These are phyloP conservation scores for Cryptococcus sp. DNA, from an alignment of 1,284 basidiomycete species.

Conservation along the genomic window DNA sequence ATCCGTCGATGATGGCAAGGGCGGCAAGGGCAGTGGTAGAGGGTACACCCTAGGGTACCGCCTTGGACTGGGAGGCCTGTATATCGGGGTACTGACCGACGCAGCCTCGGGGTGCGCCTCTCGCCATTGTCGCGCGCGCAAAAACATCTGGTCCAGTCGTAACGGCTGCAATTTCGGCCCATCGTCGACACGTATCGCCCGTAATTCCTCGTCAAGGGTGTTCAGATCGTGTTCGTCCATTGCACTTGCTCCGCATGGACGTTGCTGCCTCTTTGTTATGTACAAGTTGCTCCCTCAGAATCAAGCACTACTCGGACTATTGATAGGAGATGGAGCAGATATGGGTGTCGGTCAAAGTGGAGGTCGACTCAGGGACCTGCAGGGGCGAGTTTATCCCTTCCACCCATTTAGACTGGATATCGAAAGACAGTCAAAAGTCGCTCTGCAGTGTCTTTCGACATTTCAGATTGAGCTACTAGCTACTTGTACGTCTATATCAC, in stretches of 20 bases:
- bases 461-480: no score
- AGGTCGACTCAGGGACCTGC: background rate
- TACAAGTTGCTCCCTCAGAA: background rate
- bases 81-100: background rate
- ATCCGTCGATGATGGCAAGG: background rate
- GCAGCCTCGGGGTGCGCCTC: constrained; percentile 5
- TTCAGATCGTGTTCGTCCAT: constrained; percentile 17
- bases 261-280: no score
- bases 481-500: no score
- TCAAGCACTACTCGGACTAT: no score
- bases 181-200: constrained; percentile 34
- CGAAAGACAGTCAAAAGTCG: no score
- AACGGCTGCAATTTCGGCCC: constrained; percentile 29
- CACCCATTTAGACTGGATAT: no score
- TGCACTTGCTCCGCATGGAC: background rate
- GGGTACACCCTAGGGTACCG: constrained; percentile 25
- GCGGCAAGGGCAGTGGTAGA: constrained; percentile 26
- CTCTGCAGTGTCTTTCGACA: no score
- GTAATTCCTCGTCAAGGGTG: constrained; percentile 28
- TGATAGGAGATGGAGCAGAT: background rate
- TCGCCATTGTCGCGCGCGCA: constrained; percentile 26
- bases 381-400: no score
- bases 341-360: background rate
- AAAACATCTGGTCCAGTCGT: constrained; percentile 46
- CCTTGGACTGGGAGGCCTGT: constrained; percentile 32